Percentiles rank a stretch among this genome's conserved stretches.
Evolutionary conservation across 345 rosid genomes (phyloP).

Genomic region (Salix dunnii): DNA sequence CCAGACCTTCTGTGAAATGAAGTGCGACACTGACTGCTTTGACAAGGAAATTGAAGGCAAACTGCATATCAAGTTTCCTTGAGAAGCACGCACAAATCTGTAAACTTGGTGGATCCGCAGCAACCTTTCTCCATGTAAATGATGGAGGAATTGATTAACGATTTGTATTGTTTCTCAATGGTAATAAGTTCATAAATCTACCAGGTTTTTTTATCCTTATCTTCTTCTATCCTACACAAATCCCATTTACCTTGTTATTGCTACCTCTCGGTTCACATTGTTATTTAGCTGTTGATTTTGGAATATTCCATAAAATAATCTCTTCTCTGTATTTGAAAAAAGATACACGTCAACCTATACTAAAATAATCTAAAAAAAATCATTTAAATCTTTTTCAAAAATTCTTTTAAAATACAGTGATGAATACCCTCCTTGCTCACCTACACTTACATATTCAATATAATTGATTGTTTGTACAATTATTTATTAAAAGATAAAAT

Average conservation of each 20-base stretch:
- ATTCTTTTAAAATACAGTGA: no score
- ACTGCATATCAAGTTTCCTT: background rate
- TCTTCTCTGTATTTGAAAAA: no score
- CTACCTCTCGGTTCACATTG: no score
- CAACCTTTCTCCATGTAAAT: background rate
- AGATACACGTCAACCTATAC: no score
- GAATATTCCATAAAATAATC: no score
- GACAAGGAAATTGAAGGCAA: slow-evolving; percentile 18
- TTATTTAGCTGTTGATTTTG: no score
- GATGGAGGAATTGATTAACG: background rate
- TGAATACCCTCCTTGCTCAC: no score
- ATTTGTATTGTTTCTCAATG: background rate
- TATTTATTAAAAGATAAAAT: no score
- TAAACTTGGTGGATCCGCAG: background rate
- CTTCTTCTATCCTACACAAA: background rate
- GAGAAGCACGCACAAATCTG: background rate
- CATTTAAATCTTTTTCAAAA: no score
- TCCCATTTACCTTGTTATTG: background rate
- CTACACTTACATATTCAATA: no score
- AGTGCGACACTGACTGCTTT: slow-evolving; percentile 35
- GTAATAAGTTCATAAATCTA: background rate
- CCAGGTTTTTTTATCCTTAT: background rate
- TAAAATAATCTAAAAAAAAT: no score
- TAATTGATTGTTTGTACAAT: no score
- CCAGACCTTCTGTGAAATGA: slow-evolving; percentile 30